Base-by-base conservation (phyloP, 2,329 filamentous ascomycete genomes). In the Diaporthe capsici region DNA sequence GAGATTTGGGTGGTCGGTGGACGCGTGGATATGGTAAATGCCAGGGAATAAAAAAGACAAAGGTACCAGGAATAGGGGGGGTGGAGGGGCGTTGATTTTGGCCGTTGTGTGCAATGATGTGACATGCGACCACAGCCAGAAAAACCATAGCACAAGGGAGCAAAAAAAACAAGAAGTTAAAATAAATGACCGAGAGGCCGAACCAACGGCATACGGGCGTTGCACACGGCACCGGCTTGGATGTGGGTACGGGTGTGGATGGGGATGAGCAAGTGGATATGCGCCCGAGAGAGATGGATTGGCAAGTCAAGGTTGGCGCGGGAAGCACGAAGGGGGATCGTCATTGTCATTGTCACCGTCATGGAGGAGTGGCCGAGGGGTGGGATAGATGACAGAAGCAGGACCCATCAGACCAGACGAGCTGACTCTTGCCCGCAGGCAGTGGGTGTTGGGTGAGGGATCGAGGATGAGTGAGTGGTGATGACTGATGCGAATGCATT, bases 281-380 rank as follows among this genome's bases (percentile, higher is more conserved):
- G 63, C 34, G 37, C 31, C 15, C 22, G 34, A 58, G 31, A 34
- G 28, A 47, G 28, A 57, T 60, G 70, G 53, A 72, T 31, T 53
- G 49, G 67, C 34, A 71, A 55, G 42, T 72, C 70, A 72, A 60
- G 70, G 71, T 44, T 65, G 58, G 71, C 60, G 58, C 71, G 51
- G 71, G 60, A 65, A 73, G 71, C 57, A 63, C 61, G n/a, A 73
- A 73, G 71, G 71, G 71, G 60, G 71, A 73, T 73, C 71, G 39
- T 65, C 71, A 55, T 53, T 63, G 60, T 63, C 53, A 63, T 22
- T 44, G 71, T 63, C 34, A 65, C 49, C 25, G 53, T 51, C 42
- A 72, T 72, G 53, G 55, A 55, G 53, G 34, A 55, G 39, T 55
- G 53, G 55, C 47, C 31, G 22, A 70, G 49, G 65, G 34, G 65